Conservation (phyloP, 2,329 filamentous ascomycete species). For the Fusarium solani-melongenae region DNA sequence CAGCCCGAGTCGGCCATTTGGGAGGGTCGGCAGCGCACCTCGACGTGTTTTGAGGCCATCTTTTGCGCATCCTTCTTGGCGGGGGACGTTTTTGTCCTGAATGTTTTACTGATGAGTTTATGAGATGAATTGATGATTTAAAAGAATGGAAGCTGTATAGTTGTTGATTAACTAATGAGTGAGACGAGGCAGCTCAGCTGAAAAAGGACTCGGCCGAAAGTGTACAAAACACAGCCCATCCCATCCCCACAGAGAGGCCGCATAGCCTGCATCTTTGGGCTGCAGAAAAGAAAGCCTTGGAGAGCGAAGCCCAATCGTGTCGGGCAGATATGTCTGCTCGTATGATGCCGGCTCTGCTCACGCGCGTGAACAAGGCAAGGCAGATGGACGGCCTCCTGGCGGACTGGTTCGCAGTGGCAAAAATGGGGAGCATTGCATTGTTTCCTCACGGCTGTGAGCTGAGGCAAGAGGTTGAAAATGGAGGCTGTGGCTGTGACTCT, state of each 20-base stretch:
- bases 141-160: neutral
- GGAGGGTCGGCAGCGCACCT: neutral
- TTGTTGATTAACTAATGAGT: neutral
- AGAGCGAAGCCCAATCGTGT: neutral
- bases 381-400: neutral
- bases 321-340: neutral
- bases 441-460: neutral
- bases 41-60: neutral
- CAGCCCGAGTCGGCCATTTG: neutral
- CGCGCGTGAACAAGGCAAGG: neutral
- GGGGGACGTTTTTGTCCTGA: neutral
- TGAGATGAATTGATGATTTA: neutral
- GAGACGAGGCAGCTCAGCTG: neutral
- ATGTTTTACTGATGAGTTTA: neutral
- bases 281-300: neutral
- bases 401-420: neutral
- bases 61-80: neutral
- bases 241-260: neutral
- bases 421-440: neutral
- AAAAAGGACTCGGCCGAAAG: neutral
- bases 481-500: neutral
- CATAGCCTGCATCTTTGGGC: neutral
- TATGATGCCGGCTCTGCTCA: neutral
- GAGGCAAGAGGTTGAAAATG: neutral
- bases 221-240: neutral